Percentiles rank a stretch among this genome's conserved stretches.
phyloP scores from a whole-genome alignment of 768 basidiomycete genomes.

The Gymnopilus junonius region DNA sequence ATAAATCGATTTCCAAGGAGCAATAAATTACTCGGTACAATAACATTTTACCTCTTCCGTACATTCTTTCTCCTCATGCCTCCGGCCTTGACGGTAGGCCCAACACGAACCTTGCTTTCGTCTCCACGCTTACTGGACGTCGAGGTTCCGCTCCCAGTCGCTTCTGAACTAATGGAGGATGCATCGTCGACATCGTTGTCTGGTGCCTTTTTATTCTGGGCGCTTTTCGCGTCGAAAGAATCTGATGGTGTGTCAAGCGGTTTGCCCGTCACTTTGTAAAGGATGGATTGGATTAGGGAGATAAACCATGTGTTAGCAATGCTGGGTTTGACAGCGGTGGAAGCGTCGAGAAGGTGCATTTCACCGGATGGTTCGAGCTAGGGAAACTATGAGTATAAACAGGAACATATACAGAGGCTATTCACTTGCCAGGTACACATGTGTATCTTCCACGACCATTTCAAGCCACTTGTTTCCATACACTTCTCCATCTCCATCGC shows the following conservation, averaged over 20 bases:
- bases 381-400: not conserved
- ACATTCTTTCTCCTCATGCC: conserved; percentile 67
- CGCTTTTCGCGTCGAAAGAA: not conserved
- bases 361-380: conserved; percentile 68
- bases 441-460: conserved; percentile 77
- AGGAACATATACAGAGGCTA: not conserved
- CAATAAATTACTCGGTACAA: not conserved
- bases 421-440: conserved; percentile 73
- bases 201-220: conserved; percentile 20
- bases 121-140: conserved; percentile 38
- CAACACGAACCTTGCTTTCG: conserved; percentile 33
- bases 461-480: conserved; percentile 63
- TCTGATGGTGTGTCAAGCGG: conserved; percentile 19
- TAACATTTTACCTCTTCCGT: conserved; percentile 46
- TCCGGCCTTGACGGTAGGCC: conserved; percentile 56
- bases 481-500: conserved; percentile 61
- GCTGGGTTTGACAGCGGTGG: conserved; percentile 60
- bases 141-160: conserved; percentile 42
- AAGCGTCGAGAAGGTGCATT: conserved; percentile 60
- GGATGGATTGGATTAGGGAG: conserved; percentile 42
- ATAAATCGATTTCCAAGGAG: not conserved
- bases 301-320: conserved; percentile 75
- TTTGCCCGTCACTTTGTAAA: conserved; percentile 30
- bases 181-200: conserved; percentile 43
- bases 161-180: conserved; percentile 49